A percentile compares a stretch with the other conserved stretches of the same genome.
Conservation (phyloP, 768 basidiomycete genomes). For the Neoboletus magnificus region DNA sequence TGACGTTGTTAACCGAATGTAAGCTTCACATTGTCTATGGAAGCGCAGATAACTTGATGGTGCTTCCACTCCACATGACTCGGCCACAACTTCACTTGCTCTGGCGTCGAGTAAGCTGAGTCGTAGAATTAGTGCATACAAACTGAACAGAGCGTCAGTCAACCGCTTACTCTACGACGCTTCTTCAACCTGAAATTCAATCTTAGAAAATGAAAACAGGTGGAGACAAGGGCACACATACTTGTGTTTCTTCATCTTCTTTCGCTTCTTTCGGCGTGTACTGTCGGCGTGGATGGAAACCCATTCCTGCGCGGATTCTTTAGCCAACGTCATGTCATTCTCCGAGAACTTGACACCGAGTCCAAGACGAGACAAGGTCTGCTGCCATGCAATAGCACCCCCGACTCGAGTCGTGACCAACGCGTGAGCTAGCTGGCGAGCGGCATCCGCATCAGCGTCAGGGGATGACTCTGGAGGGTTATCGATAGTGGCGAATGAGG, state of each 20-base stretch:
- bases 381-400: conserved; percentile 64
- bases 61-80: background rate
- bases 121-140: conserved; percentile 16
- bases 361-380: conserved; percentile 61
- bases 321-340: conserved; percentile 48
- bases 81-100: conserved; percentile 21
- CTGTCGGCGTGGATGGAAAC: conserved; percentile 73
- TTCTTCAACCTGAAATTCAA: conserved; percentile 68
- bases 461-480: conserved; percentile 49
- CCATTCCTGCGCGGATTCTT: conserved; percentile 57
- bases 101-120: conserved; percentile 46
- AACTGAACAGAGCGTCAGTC: background rate
- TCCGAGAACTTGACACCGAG: conserved; percentile 50
- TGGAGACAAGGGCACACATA: conserved; percentile 41
- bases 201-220: conserved; percentile 9
- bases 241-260: conserved; percentile 99
- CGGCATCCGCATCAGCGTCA: conserved; percentile 77
- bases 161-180: conserved; percentile 70
- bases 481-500: conserved; percentile 32
- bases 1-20: background rate
- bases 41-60: background rate
- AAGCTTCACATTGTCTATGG: conserved; percentile 8
- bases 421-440: conserved; percentile 73
- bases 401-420: conserved; percentile 66
- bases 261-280: conserved; percentile 77